phyloP scores from a whole-genome alignment of 140 eudicot species.

The Erigeron philadelphicus region DNA sequence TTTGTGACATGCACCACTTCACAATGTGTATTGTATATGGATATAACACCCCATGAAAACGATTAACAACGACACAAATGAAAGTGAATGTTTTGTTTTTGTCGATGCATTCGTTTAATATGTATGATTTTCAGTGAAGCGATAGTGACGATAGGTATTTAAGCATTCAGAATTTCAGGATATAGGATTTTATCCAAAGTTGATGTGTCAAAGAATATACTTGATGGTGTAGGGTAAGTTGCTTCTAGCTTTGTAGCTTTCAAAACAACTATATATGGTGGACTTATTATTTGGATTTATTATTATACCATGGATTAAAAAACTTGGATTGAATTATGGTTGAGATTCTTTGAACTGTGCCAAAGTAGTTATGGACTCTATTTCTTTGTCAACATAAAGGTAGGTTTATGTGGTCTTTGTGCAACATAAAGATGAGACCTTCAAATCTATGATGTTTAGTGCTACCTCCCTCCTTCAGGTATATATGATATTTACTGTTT shows the following conservation, averaged over 20 bases:
- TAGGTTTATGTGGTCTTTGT: conserved; percentile 10
- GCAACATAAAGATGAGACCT: conserved; percentile 23
- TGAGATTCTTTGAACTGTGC: conserved; percentile 22
- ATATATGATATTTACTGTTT: not conserved
- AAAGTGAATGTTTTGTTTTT: not conserved
- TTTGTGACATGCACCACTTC: too few species aligned
- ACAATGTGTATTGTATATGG: not conserved
- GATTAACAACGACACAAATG: not conserved
- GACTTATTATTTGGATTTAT: not conserved
- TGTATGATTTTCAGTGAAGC: conserved; percentile 5
- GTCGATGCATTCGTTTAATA: not conserved
- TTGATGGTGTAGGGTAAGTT: conserved; percentile 28
- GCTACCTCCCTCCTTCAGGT: too few species aligned
- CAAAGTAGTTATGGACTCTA: conserved; percentile 6
- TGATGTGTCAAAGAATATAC: conserved; percentile 15
- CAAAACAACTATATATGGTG: conserved; percentile 13
- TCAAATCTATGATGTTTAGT: not conserved
- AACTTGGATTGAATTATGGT: not conserved
- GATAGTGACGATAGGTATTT: conserved; percentile 13
- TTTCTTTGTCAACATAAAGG: conserved; percentile 11
- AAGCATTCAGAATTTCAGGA: conserved; percentile 3
- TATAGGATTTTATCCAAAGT: not conserved
- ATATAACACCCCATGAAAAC: not conserved
- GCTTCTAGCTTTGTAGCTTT: conserved; percentile 21
- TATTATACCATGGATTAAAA: not conserved